These are phyloP conservation scores for Cercospora janseana DNA, from an alignment of 2,329 filamentous ascomycete genomes.

Conservation along the genomic window DNA sequence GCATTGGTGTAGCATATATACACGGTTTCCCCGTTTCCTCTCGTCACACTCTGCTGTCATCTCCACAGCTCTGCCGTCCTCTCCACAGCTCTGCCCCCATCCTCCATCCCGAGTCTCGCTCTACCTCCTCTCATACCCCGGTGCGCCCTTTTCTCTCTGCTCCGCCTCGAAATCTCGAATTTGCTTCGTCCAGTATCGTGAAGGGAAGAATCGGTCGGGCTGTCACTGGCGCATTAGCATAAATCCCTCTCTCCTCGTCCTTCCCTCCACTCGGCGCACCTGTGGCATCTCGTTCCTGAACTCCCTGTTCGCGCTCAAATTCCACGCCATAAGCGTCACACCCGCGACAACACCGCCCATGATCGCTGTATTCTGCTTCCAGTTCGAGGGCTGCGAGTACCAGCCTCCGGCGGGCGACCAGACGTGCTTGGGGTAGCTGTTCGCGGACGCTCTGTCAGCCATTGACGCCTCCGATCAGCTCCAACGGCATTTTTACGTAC, in stretches of 20 bases:
- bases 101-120: too few species aligned
- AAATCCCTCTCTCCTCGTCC: not conserved
- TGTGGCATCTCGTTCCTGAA: constrained; percentile 72
- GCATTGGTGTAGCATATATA: constrained; percentile 13
- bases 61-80: constrained; percentile 1
- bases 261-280: constrained; percentile 24
- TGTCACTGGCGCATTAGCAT: constrained; percentile 24
- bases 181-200: constrained; percentile 74
- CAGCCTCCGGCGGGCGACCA: constrained; percentile 98
- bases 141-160: constrained; percentile 23
- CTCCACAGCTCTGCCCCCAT: not conserved
- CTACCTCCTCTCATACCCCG: constrained; percentile 17
- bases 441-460: constrained; percentile 19
- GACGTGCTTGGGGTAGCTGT: constrained; percentile 62
- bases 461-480: constrained; percentile 14
- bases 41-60: not conserved
- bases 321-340: constrained; percentile 67
- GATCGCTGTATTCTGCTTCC: constrained; percentile 85
- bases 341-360: constrained; percentile 67
- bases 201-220: constrained; percentile 74
- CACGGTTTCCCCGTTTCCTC: constrained; percentile 1
- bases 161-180: constrained; percentile 65
- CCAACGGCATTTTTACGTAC: constrained; percentile 46
- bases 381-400: constrained; percentile 93
- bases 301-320: constrained; percentile 69